Conservation (phyloP, 2,329 filamentous ascomycete species). For the Clonostachys chloroleuca region DNA sequence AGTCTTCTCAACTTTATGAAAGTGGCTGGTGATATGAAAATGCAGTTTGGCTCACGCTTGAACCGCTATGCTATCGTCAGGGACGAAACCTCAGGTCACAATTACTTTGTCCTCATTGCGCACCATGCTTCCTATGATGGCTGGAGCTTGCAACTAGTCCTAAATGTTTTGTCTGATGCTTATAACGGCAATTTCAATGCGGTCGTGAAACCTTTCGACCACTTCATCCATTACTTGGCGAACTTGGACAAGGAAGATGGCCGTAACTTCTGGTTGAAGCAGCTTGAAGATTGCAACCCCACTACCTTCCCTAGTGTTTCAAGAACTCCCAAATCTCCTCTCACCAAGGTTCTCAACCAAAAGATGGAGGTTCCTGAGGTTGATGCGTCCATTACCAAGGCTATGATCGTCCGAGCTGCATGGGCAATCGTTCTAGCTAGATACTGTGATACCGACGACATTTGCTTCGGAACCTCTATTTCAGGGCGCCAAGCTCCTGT, state of each 20-base stretch:
- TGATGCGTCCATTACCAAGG: constrained; percentile 1
- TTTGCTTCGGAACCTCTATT: constrained; percentile 3
- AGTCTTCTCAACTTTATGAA: neutral
- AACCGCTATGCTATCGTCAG: constrained; percentile 3
- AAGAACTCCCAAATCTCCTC: neutral
- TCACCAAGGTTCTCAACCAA: neutral
- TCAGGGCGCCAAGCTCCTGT: constrained; percentile 9
- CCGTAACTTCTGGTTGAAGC: neutral
- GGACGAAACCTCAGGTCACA: neutral
- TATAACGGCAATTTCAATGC: constrained; percentile 2
- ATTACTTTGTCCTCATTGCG: constrained; percentile 12
- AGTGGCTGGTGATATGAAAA: neutral
- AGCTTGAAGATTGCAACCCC: constrained; percentile 1
- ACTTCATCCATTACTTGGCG: constrained; percentile 5
- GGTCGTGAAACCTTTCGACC: constrained; percentile 2
- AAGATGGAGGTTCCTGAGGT: constrained; percentile 2
- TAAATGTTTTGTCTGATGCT: neutral
- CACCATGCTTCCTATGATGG: constrained; percentile 7
- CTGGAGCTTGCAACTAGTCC: neutral
- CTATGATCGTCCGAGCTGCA: constrained; percentile 10
- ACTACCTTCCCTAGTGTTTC: neutral
- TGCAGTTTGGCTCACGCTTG: constrained; percentile 5
- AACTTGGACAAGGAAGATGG: neutral
- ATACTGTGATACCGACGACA: constrained; percentile 4
- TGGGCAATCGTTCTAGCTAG: constrained; percentile 5